Percentiles rank a stretch among this genome's conserved stretches.
Evolutionary conservation across 768 basidiomycete genomes (phyloP).

Genomic region (Cubamyces sp.): DNA sequence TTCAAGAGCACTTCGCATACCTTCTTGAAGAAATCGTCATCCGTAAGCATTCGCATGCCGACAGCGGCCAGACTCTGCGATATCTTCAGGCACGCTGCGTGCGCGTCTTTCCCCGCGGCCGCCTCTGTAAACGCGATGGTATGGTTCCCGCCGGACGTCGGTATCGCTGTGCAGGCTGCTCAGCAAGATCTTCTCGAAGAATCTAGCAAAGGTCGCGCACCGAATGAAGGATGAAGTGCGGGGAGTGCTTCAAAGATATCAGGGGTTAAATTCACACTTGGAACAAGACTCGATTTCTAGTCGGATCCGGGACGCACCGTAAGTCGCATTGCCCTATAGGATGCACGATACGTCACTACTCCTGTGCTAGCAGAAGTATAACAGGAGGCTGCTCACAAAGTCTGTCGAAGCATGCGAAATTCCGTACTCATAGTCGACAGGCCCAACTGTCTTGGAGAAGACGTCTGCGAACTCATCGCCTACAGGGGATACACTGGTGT

Average conservation of each 20-base stretch:
- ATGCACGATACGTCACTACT: neutral
- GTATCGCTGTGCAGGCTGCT: slow-evolving; percentile 57
- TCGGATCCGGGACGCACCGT: slow-evolving; percentile 48
- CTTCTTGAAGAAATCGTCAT: slow-evolving; percentile 62
- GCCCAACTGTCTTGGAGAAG: slow-evolving; percentile 61
- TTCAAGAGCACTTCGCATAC: slow-evolving; percentile 38
- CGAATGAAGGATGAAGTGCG: slow-evolving; percentile 74
- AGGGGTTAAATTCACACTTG: neutral
- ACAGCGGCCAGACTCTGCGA: slow-evolving; percentile 73
- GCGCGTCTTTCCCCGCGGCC: slow-evolving; percentile 62
- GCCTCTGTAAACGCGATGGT: slow-evolving; percentile 68
- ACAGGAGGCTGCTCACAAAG: slow-evolving; percentile 57
- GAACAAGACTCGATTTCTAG: neutral
- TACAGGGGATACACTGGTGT: slow-evolving; percentile 30
- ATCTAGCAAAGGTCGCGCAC: slow-evolving; percentile 27
- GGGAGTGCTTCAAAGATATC: slow-evolving; percentile 50
- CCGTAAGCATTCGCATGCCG: slow-evolving; percentile 70
- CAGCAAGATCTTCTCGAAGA: too few relatives aligned
- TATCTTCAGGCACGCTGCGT: slow-evolving; percentile 67
- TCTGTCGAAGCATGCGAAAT: slow-evolving; percentile 78
- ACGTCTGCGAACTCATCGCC: slow-evolving; percentile 69
- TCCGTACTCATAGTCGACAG: slow-evolving; percentile 67
- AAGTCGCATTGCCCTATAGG: slow-evolving; percentile 71
- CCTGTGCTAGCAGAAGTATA: neutral
- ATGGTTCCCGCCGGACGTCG: slow-evolving; percentile 82